Base-by-base conservation (phyloP, 495 filamentous ascomycete species). In the Filosporella fistucella region DNA sequence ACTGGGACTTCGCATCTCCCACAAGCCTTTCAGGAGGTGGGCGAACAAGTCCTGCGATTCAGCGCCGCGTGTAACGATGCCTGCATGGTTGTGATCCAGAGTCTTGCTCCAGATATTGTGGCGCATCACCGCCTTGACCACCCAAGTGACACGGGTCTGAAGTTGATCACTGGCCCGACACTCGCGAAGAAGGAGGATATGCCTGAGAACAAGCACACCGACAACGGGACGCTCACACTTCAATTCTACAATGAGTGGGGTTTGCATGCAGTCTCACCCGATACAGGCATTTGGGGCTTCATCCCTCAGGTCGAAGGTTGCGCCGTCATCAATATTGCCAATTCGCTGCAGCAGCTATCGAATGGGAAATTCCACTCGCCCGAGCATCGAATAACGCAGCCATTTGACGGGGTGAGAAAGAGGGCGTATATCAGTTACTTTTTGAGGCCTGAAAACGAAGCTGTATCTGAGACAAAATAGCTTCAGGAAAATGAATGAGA, bases 61-160 rank as follows among this genome's bases (percentile, higher is more conserved):
- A 42, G 48, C 32, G 25, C 29, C 20, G 45, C 47, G 3, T 60
- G 61, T 33, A 42, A 62, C 33, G 57, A 70, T 59, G 68, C 70
- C 24, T 48, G 51, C 49, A 73, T 72, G 60, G 63, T 72, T 14
- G 63, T 65, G 49, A 75, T 78, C 58, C 62, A 75, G 33, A 74
- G 70, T 51, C 75, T 75, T 52, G 77, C 77, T 63, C 62, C 61
- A 41, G 61, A 47, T 56, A 54, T 68, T 49, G 55, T 60, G 38
- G 65, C 71, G 47, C 49, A 46, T 45, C 61, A 61, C 52, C 69
- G 49, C 20, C 14, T 40, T 1, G 34, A 38, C 29, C 14, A 57
- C 23, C 45, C 57, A 16, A 60, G 57, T 50, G 57, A 57, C 45
- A 46, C 35, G 12, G 54, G 54, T 18, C 40, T 60, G 9, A 54